These are phyloP conservation scores for Ramaria rubella DNA, from an alignment of 768 basidiomycete species.

Conservation along the genomic window DNA sequence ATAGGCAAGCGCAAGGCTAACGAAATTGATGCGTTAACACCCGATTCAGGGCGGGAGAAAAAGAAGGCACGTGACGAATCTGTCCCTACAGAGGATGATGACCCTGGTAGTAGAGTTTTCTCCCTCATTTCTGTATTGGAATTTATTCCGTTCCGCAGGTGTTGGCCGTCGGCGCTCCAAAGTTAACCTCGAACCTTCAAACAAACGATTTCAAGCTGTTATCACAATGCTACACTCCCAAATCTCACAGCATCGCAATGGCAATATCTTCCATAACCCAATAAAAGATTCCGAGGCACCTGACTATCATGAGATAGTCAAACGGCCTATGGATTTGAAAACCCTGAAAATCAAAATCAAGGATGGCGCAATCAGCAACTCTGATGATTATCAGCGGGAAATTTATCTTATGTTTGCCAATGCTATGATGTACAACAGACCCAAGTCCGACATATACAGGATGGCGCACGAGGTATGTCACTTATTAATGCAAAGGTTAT, in stretches of 20 bases:
- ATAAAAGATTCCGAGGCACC: slow-evolving; percentile 85
- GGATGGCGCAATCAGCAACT: slow-evolving; percentile 73
- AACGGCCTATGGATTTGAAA: slow-evolving; percentile 93
- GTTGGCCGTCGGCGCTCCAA: slow-evolving; percentile 4
- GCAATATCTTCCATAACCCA: slow-evolving; percentile 85
- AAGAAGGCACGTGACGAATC: slow-evolving; percentile 64
- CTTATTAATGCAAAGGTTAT: neutral
- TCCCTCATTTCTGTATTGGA: neutral
- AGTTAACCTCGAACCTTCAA: slow-evolving; percentile 7
- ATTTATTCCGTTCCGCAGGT: slow-evolving; percentile 1
- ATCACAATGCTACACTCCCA: slow-evolving; percentile 75
- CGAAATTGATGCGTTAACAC: slow-evolving; percentile 38
- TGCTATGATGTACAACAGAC: slow-evolving; percentile 94
- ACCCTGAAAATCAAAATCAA: slow-evolving; percentile 83
- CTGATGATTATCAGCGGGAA: slow-evolving; percentile 85
- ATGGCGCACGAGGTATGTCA: slow-evolving; percentile 86
- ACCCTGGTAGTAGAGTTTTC: slow-evolving; percentile 27
- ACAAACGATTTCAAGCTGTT: slow-evolving; percentile 71
- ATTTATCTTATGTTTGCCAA: slow-evolving; percentile 93
- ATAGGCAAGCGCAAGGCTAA: slow-evolving; percentile 57
- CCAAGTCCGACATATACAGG: slow-evolving; percentile 74
- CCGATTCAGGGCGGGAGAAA: slow-evolving; percentile 40
- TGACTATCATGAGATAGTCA: slow-evolving; percentile 88
- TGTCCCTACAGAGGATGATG: slow-evolving; percentile 61
- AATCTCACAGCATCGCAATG: slow-evolving; percentile 80